phyloP scores from a whole-genome alignment of 345 rosid species.

The Heritiera fomes region DNA sequence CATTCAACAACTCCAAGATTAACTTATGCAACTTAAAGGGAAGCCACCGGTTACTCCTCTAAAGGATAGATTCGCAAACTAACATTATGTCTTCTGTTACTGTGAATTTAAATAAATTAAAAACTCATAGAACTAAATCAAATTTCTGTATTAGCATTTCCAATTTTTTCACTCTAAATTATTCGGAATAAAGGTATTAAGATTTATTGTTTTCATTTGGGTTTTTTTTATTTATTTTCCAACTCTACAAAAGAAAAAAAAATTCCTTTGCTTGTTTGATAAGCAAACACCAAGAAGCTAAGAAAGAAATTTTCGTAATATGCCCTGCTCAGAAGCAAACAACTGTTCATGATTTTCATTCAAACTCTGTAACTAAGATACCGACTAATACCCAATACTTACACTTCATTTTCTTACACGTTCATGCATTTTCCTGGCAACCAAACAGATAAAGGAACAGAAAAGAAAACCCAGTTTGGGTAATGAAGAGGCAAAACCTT shows the following conservation, averaged over 20 bases:
- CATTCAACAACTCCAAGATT: constrained; percentile 16
- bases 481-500: constrained; percentile 36
- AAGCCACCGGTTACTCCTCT: background rate
- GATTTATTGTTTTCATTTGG: background rate
- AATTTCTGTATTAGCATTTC: background rate
- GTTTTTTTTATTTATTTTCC: background rate
- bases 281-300: constrained; percentile 12
- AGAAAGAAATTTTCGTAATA: background rate
- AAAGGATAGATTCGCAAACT: constrained; percentile 7
- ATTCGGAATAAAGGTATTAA: background rate
- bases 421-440: constrained; percentile 13
- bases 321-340: background rate
- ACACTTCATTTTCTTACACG: constrained; percentile 10
- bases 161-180: background rate
- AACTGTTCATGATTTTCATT: background rate
- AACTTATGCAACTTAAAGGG: constrained; percentile 5
- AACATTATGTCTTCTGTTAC: background rate
- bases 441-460: background rate
- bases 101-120: background rate
- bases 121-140: background rate
- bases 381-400: constrained; percentile 1
- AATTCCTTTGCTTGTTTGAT: background rate
- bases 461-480: constrained; percentile 1
- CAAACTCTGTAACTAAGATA: background rate
- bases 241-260: background rate